Percentiles rank a stretch among this genome's conserved stretches.
Evolutionary conservation across 2,329 filamentous ascomycete species (phyloP).

Genomic region (Sarocladiaceae sp.): DNA sequence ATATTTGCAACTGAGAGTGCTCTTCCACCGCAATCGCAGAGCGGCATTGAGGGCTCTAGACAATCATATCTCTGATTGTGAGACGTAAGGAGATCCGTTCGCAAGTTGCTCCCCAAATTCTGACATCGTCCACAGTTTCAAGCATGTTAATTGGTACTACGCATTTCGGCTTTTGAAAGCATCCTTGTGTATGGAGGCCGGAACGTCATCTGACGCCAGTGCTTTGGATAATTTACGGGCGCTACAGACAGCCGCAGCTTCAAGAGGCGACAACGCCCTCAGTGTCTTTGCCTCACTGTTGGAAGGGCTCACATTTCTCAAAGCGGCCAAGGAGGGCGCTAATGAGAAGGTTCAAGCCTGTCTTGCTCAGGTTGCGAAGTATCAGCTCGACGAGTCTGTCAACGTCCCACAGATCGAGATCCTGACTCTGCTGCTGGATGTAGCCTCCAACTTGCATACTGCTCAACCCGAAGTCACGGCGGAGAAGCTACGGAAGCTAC

Average conservation of each 20-base stretch:
- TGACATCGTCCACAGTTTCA: conserved; percentile 41
- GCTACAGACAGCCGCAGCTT: conserved; percentile 55
- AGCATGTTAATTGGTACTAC: conserved; percentile 70
- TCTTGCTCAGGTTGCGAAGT: conserved; percentile 68
- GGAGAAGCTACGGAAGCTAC: conserved; percentile 59
- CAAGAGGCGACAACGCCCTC: conserved; percentile 58
- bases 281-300: conserved; percentile 62
- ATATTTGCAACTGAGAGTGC: conserved; percentile 65
- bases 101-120: neutral
- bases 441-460: conserved; percentile 64
- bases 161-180: conserved; percentile 72
- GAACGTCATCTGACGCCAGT: conserved; percentile 56
- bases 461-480: conserved; percentile 53
- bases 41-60: conserved; percentile 71
- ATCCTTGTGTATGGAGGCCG: conserved; percentile 60
- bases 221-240: conserved; percentile 66
- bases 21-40: conserved; percentile 67
- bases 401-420: conserved; percentile 63
- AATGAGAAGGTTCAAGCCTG: conserved; percentile 69
- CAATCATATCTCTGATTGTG: conserved; percentile 62
- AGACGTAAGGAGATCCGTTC: conserved; percentile 44
- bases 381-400: conserved; percentile 62
- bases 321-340: conserved; percentile 58
- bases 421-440: conserved; percentile 63
- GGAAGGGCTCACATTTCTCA: conserved; percentile 66